Evolutionary conservation across 805 yeast genomes (phyloP), one percentile per base, ranked within the genome.

Genomic region (Candida fluviatilis): DNA sequence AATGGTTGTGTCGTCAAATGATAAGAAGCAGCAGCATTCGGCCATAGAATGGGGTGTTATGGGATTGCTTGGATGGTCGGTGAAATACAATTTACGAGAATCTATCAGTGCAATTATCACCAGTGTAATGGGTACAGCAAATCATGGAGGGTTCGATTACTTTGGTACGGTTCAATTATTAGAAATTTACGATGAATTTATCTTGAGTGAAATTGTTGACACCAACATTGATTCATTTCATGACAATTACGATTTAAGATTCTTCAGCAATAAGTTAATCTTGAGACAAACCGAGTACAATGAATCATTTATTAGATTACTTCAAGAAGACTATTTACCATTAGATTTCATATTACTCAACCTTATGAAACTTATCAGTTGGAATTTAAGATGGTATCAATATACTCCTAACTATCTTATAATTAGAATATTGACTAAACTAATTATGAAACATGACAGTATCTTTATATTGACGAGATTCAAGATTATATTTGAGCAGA

Each of bases 21-120:
- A 45, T 25, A 48, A 42, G 21, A 57, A 54, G 25, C 60, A 49
- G 17, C 52, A 63, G 36, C 81, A 79, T 47, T 75, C 80, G 50
- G 83, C 85, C 0, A 54, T 83, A 18, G 88, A 84, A 52, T 84
- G 91, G 91, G 84, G 80, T 49, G 59, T 83, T 45, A 65, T 83
- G 33, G 91, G 90, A 0, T 60, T 76, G 5, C 70, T 82, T 18
- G 69, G 71, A 2, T 67, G 69, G 69, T 50, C 58, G 10, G 66
- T 58, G 35, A 68, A 68, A 43, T 66, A 52, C 43, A 66, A 66
- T 39, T 46, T 67, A 32, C 55, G 54, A 32, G 68, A 62, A 31
- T 59, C 67, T 4, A 56, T 67, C 2, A 57, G 65, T 33, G 57
- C 69, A 4, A 45, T 68, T 15, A 58, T 62, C 14, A 68, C 73